Evolutionary conservation across 768 basidiomycete species (phyloP).

Genomic region (Kwoniella sp.): DNA sequence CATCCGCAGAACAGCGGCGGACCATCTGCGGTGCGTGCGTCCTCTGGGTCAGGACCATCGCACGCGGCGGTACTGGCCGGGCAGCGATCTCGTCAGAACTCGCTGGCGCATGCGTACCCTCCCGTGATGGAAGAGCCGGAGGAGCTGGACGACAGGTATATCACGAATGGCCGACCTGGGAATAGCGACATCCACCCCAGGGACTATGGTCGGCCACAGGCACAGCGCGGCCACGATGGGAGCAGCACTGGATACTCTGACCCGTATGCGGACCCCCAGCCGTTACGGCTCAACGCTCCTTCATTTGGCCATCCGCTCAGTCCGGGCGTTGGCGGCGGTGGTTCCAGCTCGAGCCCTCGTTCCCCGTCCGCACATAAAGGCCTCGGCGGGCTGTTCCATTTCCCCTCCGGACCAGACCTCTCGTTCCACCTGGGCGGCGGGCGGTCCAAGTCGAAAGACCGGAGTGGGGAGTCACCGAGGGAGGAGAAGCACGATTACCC

Average conservation of each 20-base stretch:
- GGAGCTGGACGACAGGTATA: too few species aligned
- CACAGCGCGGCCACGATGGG: too few species aligned
- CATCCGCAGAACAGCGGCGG: neutral
- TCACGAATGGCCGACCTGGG: too few species aligned
- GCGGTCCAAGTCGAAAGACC: slow-evolving; percentile 15
- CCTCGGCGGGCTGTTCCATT: slow-evolving; percentile 14
- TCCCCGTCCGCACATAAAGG: slow-evolving; percentile 3
- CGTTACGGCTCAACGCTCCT: neutral
- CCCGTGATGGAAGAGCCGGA: too few species aligned
- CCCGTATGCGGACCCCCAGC: neutral
- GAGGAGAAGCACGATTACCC: slow-evolving; percentile 21
- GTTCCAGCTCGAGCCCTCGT: neutral
- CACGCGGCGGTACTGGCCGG: too few species aligned
- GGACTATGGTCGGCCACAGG: too few species aligned
- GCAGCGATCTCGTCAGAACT: neutral
- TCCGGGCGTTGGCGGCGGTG: too few species aligned
- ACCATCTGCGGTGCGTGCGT: neutral
- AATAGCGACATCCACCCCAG: too few species aligned
- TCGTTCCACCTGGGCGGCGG: slow-evolving; percentile 1
- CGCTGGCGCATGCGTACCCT: too few species aligned
- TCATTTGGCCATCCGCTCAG: too few species aligned
- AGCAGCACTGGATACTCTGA: slow-evolving; percentile 1
- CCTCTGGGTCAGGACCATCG: too few species aligned
- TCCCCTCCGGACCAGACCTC: slow-evolving; percentile 15
- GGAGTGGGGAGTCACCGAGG: slow-evolving; percentile 8